Conservation (phyloP, 2,329 filamentous ascomycete genomes). For the Xylaria sp. region DNA sequence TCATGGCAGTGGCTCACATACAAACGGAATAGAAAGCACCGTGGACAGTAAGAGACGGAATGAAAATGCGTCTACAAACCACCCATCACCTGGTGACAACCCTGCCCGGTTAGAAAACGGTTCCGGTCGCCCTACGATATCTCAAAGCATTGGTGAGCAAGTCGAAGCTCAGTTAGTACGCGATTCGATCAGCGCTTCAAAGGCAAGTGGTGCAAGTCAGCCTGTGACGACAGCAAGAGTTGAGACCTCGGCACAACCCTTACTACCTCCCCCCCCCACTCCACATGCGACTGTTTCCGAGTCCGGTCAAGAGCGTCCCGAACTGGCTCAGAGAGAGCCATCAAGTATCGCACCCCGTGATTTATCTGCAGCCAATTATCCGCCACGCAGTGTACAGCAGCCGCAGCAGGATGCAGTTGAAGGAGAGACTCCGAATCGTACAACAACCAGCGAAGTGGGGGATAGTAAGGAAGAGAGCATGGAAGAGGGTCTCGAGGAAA, state of each 20-base stretch:
- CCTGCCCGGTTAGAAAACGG: slow-evolving; percentile 3
- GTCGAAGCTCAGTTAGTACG: slow-evolving; percentile 37
- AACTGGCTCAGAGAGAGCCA: not conserved
- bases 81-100: slow-evolving; percentile 41
- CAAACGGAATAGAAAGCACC: slow-evolving; percentile 56
- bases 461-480: not conserved
- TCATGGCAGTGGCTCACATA: slow-evolving; percentile 69
- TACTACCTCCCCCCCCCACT: not conserved
- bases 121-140: slow-evolving; percentile 16
- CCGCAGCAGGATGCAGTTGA: not conserved
- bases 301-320: not conserved
- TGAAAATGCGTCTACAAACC: slow-evolving; percentile 19
- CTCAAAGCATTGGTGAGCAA: slow-evolving; percentile 38
- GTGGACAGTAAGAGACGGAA: slow-evolving; percentile 15
- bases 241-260: slow-evolving; percentile 1
- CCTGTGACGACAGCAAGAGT: not conserved
- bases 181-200: slow-evolving; percentile 29
- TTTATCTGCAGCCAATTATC: not conserved
- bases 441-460: not conserved
- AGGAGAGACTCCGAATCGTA: not conserved
- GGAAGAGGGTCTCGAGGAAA: not conserved
- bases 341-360: not conserved
- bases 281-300: not conserved
- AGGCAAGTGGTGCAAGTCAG: slow-evolving; percentile 18
- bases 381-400: not conserved